Base-by-base conservation (phyloP, 441 rosid genomes). In the Raphanus hybrid region DNA sequence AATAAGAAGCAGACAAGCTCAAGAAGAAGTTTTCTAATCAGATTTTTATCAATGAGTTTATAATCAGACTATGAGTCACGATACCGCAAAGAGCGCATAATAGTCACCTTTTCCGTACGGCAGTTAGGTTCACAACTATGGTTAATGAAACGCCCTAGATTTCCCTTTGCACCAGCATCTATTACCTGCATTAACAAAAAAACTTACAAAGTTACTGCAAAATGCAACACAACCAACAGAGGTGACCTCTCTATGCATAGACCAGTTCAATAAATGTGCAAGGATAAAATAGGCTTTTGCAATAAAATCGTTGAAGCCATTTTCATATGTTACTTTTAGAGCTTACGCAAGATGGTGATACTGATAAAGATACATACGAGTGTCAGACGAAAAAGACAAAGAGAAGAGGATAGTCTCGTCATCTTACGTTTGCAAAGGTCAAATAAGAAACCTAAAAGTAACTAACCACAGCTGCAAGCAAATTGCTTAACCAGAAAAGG, bases 81-180 rank as follows among this genome's bases (percentile, higher is more conserved):
- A 20, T 29, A 70, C 11, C 16, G 1, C 58, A 70, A 16, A 71
- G 41, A 60, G n/a, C 16, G 35, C 59, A 45, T 6, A 35, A 27
- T 11, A 78, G 65, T 77, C 81, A 92, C 99, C 98, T 96, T 96
- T 85, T 96, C 98, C 27, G 99, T 96, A 61, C 96, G 94, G 81
- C 99, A 93, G 84, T 93, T 96, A 67, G 61, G 61, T 20, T 57
- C 61, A 57, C 61, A 57, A 57, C 61, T 57, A 23, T 43, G 67
- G 48, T 96, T 96, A 60, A 96, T 92, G 85, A 96, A 96, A 78
- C 98, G 98, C 70, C 98, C 99, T 88, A 96, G 74, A 78, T 96
- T 96, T 66, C 98, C 99, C 87, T 96, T 93, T 8, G 85, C 92
- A 81, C 92, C 92, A 54, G 99, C 99, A 83, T 92, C 98, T 69